Evolutionary conservation across 495 filamentous ascomycete species (phyloP), one percentile per base, ranked within the genome.

Genomic region (Penicillium robsamsonii): DNA sequence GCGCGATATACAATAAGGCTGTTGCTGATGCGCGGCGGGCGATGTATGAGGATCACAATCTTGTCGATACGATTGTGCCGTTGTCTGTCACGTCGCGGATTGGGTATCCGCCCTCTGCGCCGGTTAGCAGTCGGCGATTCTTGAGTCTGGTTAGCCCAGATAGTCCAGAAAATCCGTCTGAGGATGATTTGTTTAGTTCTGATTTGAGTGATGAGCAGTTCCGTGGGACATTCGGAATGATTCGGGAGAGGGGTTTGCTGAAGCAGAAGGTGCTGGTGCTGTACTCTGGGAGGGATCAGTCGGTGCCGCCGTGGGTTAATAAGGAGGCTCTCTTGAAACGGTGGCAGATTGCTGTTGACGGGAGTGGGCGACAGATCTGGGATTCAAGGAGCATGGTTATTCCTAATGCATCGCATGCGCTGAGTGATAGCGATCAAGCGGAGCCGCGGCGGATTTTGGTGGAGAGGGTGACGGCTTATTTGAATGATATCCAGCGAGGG

Each of bases 141-240:
- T 63, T 84, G 25, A 82, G 83, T 55, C 74, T 96, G 15, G 79
- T 79, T 3, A 84, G 78, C 46, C 76, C 77, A 0, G 78, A 77
- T 24, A 70, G 69, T 42, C 68, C 79, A 33, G 60, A 82, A 66
- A 52, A 70, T 25, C 77, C 74, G 1, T 87, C 88, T 8, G 88
- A 88, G 44, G 92, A 97, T 68, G 93, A 97, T 69, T 87, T 87
- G 59, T 97, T 96, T 72, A 89, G 86, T 48, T 88, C 87, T 17
- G 89, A 92, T 70, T 70, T 96, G 18, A 66, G 69, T 0, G 84
- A 88, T 50, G 75, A 79, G 46, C 70, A 77, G 53, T 66, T 92
- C 20, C 56, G 48, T 27, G 57, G 64, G 33, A 87, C 79, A 1
- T 96, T 93, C 79, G 89, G 89, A 3, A 71, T 55, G 61, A 67